Evolutionary conservation across 2,329 filamentous ascomycete genomes (phyloP).

Genomic region (Aureobasidium sp.): DNA sequence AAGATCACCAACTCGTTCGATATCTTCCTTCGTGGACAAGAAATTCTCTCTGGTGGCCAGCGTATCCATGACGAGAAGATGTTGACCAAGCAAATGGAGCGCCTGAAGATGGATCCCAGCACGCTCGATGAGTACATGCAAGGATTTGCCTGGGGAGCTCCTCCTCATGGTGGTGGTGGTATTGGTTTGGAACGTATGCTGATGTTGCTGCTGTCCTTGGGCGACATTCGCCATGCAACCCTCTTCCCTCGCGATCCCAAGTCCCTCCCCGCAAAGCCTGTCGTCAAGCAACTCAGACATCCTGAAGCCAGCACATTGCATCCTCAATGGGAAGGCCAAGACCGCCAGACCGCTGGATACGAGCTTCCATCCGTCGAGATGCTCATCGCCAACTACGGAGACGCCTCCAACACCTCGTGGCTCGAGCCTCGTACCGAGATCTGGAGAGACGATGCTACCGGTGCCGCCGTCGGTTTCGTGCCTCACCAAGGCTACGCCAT

Average conservation of each 20-base stretch:
- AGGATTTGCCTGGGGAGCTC: slow-evolving; percentile 80
- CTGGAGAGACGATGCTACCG: slow-evolving; percentile 73
- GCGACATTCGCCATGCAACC: slow-evolving; percentile 82
- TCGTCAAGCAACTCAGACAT: slow-evolving; percentile 63
- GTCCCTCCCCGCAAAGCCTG: slow-evolving; percentile 66
- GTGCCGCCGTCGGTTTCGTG: slow-evolving; percentile 79
- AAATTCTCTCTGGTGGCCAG: slow-evolving; percentile 87
- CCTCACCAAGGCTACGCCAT: slow-evolving; percentile 71
- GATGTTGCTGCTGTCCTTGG: slow-evolving; percentile 76
- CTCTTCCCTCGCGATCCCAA: slow-evolving; percentile 84
- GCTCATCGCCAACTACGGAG: slow-evolving; percentile 90
- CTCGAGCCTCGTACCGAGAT: slow-evolving; percentile 81
- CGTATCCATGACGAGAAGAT: slow-evolving; percentile 77
- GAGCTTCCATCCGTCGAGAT: slow-evolving; percentile 71
- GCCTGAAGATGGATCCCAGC: slow-evolving; percentile 67
- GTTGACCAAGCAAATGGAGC: slow-evolving; percentile 70
- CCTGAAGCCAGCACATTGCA: slow-evolving; percentile 79
- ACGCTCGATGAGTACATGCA: slow-evolving; percentile 86
- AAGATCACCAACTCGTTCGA: slow-evolving; percentile 86
- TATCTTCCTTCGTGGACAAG: slow-evolving; percentile 88
- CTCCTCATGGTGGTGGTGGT: slow-evolving; percentile 83
- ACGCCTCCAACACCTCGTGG: slow-evolving; percentile 91
- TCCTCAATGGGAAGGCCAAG: slow-evolving; percentile 53
- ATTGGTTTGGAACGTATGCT: slow-evolving; percentile 85
- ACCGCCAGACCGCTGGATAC: slow-evolving; percentile 40